Conservation (phyloP, 495 filamentous ascomycete genomes). For the Podospora bellae-mahoneyi region DNA sequence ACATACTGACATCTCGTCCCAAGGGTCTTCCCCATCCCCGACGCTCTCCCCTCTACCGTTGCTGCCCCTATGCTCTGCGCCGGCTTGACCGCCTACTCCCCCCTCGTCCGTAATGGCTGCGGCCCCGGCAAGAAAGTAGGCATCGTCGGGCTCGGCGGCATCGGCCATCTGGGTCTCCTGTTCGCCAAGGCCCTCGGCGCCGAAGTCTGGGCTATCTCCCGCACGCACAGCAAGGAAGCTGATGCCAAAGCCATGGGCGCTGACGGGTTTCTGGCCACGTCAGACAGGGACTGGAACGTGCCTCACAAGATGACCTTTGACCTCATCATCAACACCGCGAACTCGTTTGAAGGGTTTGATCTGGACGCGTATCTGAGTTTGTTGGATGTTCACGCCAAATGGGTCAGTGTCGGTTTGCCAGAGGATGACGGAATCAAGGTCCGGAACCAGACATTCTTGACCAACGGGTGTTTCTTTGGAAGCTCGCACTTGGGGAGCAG, state of each 20-base stretch:
- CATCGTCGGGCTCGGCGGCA: slow-evolving; percentile 67
- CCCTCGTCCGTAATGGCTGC: slow-evolving; percentile 68
- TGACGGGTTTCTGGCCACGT: slow-evolving; percentile 68
- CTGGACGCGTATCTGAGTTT: slow-evolving; percentile 69
- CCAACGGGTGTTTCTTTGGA: slow-evolving; percentile 75
- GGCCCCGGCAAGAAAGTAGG: slow-evolving; percentile 79
- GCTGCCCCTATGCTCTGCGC: slow-evolving; percentile 90
- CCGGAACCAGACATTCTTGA: slow-evolving; percentile 70
- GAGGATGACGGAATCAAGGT: slow-evolving; percentile 73
- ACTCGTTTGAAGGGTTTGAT: slow-evolving; percentile 51
- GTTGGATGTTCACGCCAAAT: slow-evolving; percentile 78
- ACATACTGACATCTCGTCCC: neutral
- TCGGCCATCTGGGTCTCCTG: slow-evolving; percentile 69
- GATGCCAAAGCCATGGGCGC: slow-evolving; percentile 68
- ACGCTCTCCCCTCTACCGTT: slow-evolving; percentile 58
- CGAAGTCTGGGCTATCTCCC: slow-evolving; percentile 67
- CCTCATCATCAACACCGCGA: slow-evolving; percentile 59
- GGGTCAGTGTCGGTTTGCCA: slow-evolving; percentile 80
- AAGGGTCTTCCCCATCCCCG: slow-evolving; percentile 74
- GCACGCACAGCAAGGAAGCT: slow-evolving; percentile 62
- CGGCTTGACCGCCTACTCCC: slow-evolving; percentile 76
- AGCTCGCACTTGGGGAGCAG: slow-evolving; percentile 79
- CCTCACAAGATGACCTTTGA: slow-evolving; percentile 55
- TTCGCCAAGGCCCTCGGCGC: slow-evolving; percentile 70
- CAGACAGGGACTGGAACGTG: slow-evolving; percentile 63